Conservation (phyloP, 208 protist genomes). For the Paratrypanosoma confusum region DNA sequence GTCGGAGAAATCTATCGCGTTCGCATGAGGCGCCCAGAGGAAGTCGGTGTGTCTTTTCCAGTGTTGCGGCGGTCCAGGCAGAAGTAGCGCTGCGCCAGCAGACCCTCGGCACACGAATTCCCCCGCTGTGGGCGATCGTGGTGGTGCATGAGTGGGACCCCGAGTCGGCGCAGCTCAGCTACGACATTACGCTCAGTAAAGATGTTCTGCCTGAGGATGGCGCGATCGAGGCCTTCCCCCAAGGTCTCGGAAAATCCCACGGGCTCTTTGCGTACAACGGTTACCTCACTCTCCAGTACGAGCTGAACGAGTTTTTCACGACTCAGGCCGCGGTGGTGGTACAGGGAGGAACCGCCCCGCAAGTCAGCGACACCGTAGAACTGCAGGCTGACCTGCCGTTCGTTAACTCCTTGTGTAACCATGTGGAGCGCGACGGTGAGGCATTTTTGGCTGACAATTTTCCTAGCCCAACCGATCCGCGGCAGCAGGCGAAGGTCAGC, state of each 20-base stretch:
- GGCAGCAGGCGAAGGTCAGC: too few species aligned
- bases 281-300: constrained; percentile 12
- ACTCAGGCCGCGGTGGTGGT: too few species aligned
- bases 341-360: not conserved
- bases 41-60: constrained; percentile 8
- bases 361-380: too few species aligned
- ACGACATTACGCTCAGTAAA: constrained; percentile 9
- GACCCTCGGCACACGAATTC: not conserved
- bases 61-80: not conserved
- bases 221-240: constrained; percentile 8
- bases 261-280: constrained; percentile 11
- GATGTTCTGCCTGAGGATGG: not conserved
- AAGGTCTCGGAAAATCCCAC: constrained; percentile 12
- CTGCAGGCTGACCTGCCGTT: too few species aligned
- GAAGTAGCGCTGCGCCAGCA: not conserved
- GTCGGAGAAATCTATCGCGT: too few species aligned
- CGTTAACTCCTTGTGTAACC: too few species aligned
- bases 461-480: too few species aligned
- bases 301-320: constrained; percentile 11
- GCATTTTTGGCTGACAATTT: too few species aligned
- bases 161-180: constrained; percentile 1
- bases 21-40: too few species aligned
- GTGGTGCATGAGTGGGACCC: constrained; percentile 2
- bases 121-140: constrained; percentile 10
- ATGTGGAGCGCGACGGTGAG: too few species aligned